These are phyloP conservation scores for Didymella exigua DNA, from an alignment of 2,329 filamentous ascomycete species.

Conservation along the genomic window DNA sequence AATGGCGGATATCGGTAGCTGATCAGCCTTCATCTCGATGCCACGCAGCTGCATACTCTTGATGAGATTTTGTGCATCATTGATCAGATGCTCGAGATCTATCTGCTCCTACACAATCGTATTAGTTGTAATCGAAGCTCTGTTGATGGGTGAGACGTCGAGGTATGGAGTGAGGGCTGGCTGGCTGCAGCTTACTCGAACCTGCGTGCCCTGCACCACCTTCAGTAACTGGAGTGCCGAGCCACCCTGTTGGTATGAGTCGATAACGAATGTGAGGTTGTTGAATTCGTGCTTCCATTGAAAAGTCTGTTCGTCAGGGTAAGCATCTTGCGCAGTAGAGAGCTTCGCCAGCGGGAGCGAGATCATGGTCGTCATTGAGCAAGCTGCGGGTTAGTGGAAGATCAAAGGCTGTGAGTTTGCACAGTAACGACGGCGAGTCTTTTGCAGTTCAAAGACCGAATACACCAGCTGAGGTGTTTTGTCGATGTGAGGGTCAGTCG, in stretches of 20 bases:
- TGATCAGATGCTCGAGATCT: conserved; percentile 33
- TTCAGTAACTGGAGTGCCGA: conserved; percentile 43
- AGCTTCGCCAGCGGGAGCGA: conserved; percentile 41
- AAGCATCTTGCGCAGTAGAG: conserved; percentile 42
- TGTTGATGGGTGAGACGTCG: background rate
- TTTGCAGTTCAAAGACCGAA: background rate
- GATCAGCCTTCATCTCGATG: conserved; percentile 43
- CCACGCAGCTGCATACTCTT: conserved; percentile 31
- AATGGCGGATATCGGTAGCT: conserved; percentile 54
- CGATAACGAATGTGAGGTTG: conserved; percentile 42
- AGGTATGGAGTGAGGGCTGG: background rate
- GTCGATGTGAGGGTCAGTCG: conserved; percentile 1
- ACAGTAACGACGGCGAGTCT: background rate
- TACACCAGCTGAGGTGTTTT: background rate
- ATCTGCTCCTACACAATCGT: conserved; percentile 26
- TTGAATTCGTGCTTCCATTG: conserved; percentile 45
- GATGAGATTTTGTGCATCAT: conserved; percentile 25
- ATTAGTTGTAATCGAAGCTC: conserved; percentile 9
- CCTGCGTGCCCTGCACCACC: conserved; percentile 49
- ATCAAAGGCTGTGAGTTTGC: conserved; percentile 8
- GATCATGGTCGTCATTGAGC: conserved; percentile 30
- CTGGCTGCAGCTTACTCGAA: conserved; percentile 46
- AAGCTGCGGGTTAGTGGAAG: conserved; percentile 15
- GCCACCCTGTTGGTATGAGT: conserved; percentile 35
- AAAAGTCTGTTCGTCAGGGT: conserved; percentile 35